Base-by-base conservation (phyloP, 1,284 basidiomycete genomes). In the Marasmius fiardii region DNA sequence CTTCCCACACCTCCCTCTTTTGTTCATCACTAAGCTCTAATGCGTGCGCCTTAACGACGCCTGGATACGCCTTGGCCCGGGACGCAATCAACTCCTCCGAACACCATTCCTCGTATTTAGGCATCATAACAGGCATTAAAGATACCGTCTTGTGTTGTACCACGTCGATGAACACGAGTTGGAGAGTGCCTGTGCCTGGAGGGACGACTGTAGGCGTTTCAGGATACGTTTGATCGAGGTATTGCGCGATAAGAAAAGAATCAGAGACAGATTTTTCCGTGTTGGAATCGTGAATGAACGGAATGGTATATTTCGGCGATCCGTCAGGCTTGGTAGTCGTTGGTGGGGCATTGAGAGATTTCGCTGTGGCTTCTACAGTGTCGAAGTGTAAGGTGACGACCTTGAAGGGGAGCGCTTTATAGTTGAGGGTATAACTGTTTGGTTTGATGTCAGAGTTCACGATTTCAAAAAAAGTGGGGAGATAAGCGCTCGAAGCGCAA, bases 41-140 rank as follows among this genome's bases (percentile, higher is more conserved):
- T n/a, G n/a, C n/a, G n/a, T n/a, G 28, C 4, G 28, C 5, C 28
- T 31, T 31, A 31, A 31, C 5, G 5, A 31, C 28, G 5, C 10
- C 28, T 10, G 5, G 5, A 10, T 31, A 31, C 4, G 10, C 28
- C 28, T 31, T 31, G 5, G 5, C 10, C 28, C 28, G 4, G 5
- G 28, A 31, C 28, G 4, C 28, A 31, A 18, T n/a, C 43, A n/a
- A 4, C 20, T 44, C 24, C 43, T 44, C 60, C 69, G 71, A 12
- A 23, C 49, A 50, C 63, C 53, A 37, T 68, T 75, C 18, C 47
- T 7, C 5, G 70, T 20, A 24, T 21, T 23, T 10, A 12, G 26
- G 28, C 16, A 31, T 43, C 5, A 16, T 20, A 23, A 41, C 26
- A 7, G 47, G 34, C 23, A 37, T 33, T 37, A 56, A 39, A 16